Evolutionary conservation across 2,329 filamentous ascomycete genomes (phyloP).

Genomic region (Diatrype stigma): DNA sequence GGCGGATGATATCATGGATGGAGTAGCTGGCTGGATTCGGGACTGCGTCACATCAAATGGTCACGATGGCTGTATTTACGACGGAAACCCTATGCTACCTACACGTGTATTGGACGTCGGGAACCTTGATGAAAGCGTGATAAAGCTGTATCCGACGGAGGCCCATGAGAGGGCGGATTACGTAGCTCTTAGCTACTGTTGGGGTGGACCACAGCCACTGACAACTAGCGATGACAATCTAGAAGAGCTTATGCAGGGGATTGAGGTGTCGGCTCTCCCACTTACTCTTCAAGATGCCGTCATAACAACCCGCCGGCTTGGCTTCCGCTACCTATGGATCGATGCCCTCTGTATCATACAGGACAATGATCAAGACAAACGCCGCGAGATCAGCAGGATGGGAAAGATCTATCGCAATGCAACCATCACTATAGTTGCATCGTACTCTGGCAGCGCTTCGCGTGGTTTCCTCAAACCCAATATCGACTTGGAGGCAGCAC

Average conservation of each 20-base stretch:
- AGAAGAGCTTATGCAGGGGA: not conserved
- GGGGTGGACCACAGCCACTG: not conserved
- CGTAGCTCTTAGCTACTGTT: not conserved
- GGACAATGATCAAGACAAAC: constrained; percentile 1
- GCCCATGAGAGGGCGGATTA: not conserved
- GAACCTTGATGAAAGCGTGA: not conserved
- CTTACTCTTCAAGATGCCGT: constrained; percentile 1
- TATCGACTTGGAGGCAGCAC: not conserved
- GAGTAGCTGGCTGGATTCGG: not conserved
- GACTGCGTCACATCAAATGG: not conserved
- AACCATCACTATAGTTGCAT: not conserved
- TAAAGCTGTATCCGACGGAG: not conserved
- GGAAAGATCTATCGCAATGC: constrained; percentile 1
- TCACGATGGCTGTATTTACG: not conserved
- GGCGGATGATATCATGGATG: not conserved
- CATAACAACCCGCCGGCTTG: not conserved
- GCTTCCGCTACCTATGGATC: constrained; percentile 4
- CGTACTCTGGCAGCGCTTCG: not conserved
- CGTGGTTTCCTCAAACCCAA: not conserved
- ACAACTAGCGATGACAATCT: not conserved
- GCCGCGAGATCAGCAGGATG: constrained; percentile 1
- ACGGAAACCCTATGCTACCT: not conserved
- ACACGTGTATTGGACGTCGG: not conserved
- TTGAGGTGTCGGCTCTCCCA: not conserved
- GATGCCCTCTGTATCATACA: constrained; percentile 7